phyloP scores from a whole-genome alignment of 169 alveolate species.

The Plasmodium gonderi region DNA sequence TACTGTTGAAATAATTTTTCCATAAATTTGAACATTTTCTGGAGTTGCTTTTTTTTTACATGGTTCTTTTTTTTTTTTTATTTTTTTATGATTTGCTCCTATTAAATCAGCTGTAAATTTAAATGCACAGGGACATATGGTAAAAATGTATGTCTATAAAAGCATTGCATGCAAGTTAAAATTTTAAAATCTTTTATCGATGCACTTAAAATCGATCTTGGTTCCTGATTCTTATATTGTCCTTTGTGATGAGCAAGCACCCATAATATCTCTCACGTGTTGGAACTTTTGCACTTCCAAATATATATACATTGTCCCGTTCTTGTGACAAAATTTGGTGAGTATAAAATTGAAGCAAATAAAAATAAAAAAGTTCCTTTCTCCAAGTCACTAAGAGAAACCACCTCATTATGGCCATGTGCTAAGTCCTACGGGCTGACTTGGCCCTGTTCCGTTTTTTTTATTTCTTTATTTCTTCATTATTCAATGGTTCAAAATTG shows the following conservation, averaged over 20 bases:
- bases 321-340: not conserved
- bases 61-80: not conserved
- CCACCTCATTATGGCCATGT: not conserved
- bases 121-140: too few relatives aligned
- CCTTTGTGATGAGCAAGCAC: too few relatives aligned
- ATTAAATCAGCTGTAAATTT: too few relatives aligned
- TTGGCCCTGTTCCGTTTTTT: not conserved
- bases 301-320: not conserved
- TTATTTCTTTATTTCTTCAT: too few relatives aligned
- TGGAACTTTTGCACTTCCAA: too few relatives aligned
- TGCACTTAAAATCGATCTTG: too few relatives aligned
- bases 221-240: too few relatives aligned
- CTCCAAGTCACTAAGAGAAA: not conserved
- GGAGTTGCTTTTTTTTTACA: not conserved
- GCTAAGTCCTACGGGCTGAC: not conserved
- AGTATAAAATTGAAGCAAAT: not conserved
- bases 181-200: too few relatives aligned
- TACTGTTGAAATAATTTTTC: not conserved
- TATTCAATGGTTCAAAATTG: too few relatives aligned
- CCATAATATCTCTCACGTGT: too few relatives aligned
- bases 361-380: not conserved
- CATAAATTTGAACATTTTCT: not conserved
- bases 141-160: too few relatives aligned
- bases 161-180: too few relatives aligned
- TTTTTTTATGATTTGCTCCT: not conserved